Conservation (phyloP, 1,284 basidiomycete species). For the Moesziomyces parantarcticus region DNA sequence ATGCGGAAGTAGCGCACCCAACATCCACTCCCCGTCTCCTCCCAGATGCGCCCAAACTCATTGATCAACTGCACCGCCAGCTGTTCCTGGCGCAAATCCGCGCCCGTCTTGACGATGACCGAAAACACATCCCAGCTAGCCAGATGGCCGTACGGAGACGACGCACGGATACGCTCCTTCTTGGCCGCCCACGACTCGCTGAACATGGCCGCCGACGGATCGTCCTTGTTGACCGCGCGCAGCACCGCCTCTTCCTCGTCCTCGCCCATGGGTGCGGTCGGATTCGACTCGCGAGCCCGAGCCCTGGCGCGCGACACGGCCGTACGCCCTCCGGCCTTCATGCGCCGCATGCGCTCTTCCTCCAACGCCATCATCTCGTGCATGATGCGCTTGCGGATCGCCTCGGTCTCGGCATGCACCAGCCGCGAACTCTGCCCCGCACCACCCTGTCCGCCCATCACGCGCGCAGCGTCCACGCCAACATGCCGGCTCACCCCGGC, state of each 20-base stretch:
- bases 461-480: constrained; percentile 16
- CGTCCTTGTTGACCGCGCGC: constrained; percentile 92
- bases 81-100: constrained; percentile 96
- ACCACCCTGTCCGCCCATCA: constrained; percentile 29
- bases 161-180: constrained; percentile 91
- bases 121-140: constrained; percentile 84
- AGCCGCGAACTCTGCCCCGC: constrained; percentile 35
- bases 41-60: constrained; percentile 93
- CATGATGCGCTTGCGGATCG: constrained; percentile 96
- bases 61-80: constrained; percentile 93
- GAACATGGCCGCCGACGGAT: constrained; percentile 89
- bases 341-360: constrained; percentile 93
- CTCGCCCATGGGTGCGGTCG: constrained; percentile 84
- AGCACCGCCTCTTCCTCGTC: constrained; percentile 76
- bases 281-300: constrained; percentile 7
- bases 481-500: constrained; percentile 55
- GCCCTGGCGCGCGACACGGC: constrained; percentile 25
- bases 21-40: constrained; percentile 71
- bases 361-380: constrained; percentile 97
- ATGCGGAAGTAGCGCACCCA: constrained; percentile 76
- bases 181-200: constrained; percentile 95
- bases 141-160: constrained; percentile 94
- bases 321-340: constrained; percentile 75
- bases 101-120: constrained; percentile 98
- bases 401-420: constrained; percentile 70